Evolutionary conservation across 805 yeast genomes (phyloP).

Genomic region (Spathaspora gorwiae): DNA sequence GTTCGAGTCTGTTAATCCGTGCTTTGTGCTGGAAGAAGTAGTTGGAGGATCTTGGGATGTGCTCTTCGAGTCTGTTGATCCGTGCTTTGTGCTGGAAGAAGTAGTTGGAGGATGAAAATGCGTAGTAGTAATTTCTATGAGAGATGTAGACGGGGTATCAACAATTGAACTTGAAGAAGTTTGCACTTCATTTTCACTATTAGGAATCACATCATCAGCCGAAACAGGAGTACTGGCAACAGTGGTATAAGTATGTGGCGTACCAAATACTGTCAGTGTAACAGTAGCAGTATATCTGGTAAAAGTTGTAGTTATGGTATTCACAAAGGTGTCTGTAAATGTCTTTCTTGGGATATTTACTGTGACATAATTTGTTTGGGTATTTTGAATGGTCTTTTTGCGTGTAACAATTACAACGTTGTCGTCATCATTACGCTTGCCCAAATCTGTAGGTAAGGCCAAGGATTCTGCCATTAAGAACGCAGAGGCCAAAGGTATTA

Average conservation of each 20-base stretch:
- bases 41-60: slow-evolving; percentile 4
- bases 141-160: not conserved
- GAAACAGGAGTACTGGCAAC: slow-evolving; percentile 29
- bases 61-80: slow-evolving; percentile 4
- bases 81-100: slow-evolving; percentile 3
- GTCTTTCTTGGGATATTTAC: slow-evolving; percentile 29
- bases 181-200: slow-evolving; percentile 6
- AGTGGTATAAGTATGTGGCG: slow-evolving; percentile 32
- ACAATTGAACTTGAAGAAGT: slow-evolving; percentile 4
- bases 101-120: slow-evolving; percentile 2
- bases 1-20: slow-evolving; percentile 6
- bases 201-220: slow-evolving; percentile 9
- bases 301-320: slow-evolving; percentile 32
- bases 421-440: slow-evolving; percentile 15
- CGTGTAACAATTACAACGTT: slow-evolving; percentile 27
- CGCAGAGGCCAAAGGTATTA: slow-evolving; percentile 15
- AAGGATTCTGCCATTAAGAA: slow-evolving; percentile 15
- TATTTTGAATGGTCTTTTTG: slow-evolving; percentile 31
- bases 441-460: slow-evolving; percentile 14
- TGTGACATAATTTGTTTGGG: slow-evolving; percentile 28
- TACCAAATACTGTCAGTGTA: slow-evolving; percentile 39
- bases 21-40: slow-evolving; percentile 3
- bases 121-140: too few species aligned
- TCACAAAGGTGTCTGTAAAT: slow-evolving; percentile 21
- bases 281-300: slow-evolving; percentile 42